Evolutionary conservation across 2,329 filamentous ascomycete genomes (phyloP).

Genomic region (Apiospora pterosperma): DNA sequence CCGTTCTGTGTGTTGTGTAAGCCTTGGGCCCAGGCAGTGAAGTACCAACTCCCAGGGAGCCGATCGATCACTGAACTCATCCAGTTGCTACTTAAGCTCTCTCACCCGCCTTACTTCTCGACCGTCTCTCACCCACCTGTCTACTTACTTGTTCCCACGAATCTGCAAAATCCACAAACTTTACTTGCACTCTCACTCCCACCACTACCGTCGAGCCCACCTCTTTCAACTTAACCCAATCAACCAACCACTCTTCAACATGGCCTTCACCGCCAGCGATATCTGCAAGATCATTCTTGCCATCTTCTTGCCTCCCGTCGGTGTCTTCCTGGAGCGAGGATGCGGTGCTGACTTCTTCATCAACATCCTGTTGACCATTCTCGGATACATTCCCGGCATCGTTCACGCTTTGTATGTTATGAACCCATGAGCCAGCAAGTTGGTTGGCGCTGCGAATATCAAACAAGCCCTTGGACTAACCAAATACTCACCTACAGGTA

Average conservation of each 20-base stretch:
- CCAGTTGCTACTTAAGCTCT: constrained; percentile 1
- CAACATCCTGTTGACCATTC: constrained; percentile 73
- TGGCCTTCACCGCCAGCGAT: constrained; percentile 31
- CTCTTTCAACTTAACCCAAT: not conserved
- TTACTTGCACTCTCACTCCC: too few relatives aligned
- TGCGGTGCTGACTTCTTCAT: constrained; percentile 74
- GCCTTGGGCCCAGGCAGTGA: not conserved
- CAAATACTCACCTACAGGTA: constrained; percentile 42
- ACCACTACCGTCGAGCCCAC: not conserved
- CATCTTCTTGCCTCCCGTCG: constrained; percentile 73
- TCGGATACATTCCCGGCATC: constrained; percentile 70
- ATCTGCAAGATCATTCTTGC: constrained; percentile 71
- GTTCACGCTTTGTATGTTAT: constrained; percentile 70
- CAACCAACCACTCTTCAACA: constrained; percentile 14
- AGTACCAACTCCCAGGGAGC: not conserved
- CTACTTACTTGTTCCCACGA: not conserved
- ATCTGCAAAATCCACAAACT: not conserved
- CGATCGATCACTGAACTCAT: not conserved
- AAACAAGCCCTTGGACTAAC: not conserved
- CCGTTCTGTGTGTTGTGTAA: not conserved
- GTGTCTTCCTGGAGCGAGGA: constrained; percentile 80
- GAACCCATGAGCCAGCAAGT: not conserved
- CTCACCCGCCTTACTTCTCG: not conserved
- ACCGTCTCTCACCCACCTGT: not conserved
- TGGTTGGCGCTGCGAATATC: not conserved